Base-by-base conservation (phyloP, 129 eudicot genomes). In the Flaveria sonorensis region DNA sequence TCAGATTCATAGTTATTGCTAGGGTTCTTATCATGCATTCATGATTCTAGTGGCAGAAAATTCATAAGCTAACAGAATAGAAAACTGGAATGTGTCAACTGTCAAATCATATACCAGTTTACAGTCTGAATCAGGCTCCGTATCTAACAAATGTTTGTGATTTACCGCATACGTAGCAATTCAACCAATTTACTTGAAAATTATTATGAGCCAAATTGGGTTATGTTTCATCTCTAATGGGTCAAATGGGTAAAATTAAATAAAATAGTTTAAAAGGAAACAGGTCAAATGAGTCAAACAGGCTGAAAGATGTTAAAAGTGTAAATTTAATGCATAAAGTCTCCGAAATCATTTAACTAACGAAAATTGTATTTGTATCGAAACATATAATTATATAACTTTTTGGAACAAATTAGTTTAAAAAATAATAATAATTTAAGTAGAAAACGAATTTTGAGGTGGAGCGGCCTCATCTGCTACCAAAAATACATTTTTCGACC, bases 1-100 rank as follows among this genome's bases (percentile, higher is more conserved):
- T 50, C 3, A 13, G 21, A 26, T 46, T 70, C 13, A 48, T 48
- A 24, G 46, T 51, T 51, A 42, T 70, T 70, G 74, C 74, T 15
- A 24, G 12, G 76, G 65, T 50, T 51, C 76, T 71, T 72, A 72
- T 72, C 19, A 52, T 16, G 28, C 28, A 53, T 10, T 15, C 46
- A 50, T 50, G 16, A 28, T 50, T 70, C 72, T 21, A 69, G 62
- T 71, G n/a, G 75, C 75, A 71, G 53, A 48, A 48, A 3, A 9
- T 47, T 71, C 23, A 50, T 15, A 18, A 23, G 46, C 51, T 48
- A 50, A 50, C 0, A 71, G 7, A 24, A 63, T 13, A 56, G 55
- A 73, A 30, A 73, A 57, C 39, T 53, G 40, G 40, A 32, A 73
- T 45, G 16, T 15, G 13, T 10, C 2, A 61, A 74, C 19, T 15